Percentiles rank a stretch among this genome's conserved stretches.
phyloP scores from a whole-genome alignment of 768 basidiomycete species.

The Clitopilus passeckerianus region DNA sequence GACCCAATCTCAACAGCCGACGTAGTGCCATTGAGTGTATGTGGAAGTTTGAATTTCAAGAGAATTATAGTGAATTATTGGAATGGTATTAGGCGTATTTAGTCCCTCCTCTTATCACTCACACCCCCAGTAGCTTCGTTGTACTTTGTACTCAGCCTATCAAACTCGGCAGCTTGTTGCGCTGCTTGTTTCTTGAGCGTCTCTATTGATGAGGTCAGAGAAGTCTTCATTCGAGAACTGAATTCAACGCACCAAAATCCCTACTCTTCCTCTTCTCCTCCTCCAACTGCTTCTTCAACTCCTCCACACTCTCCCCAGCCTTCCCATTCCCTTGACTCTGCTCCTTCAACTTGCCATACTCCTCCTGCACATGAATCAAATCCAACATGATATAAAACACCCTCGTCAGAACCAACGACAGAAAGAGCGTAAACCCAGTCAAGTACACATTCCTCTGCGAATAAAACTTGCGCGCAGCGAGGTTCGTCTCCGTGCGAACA shows the following conservation, averaged over 20 bases:
- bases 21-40: no score
- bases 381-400: slow-evolving; percentile 92
- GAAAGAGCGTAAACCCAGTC: slow-evolving; percentile 91
- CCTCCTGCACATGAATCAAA: slow-evolving; percentile 85
- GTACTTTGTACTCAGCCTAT: slow-evolving; percentile 74
- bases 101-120: slow-evolving; percentile 65
- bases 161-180: slow-evolving; percentile 76
- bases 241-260: slow-evolving; percentile 52
- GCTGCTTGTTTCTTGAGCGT: slow-evolving; percentile 79
- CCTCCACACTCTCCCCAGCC: slow-evolving; percentile 55
- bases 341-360: slow-evolving; percentile 79
- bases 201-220: slow-evolving; percentile 31
- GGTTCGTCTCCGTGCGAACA: slow-evolving; percentile 77
- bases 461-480: slow-evolving; percentile 94
- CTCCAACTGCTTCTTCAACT: slow-evolving; percentile 65
- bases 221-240: not conserved
- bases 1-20: no score
- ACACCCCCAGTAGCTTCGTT: slow-evolving; percentile 60
- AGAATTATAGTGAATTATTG: not conserved
- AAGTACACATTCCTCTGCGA: slow-evolving; percentile 89
- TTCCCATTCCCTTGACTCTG: slow-evolving; percentile 24
- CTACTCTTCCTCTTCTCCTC: slow-evolving; percentile 50
- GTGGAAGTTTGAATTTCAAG: not conserved
- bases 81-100: not conserved
- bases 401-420: slow-evolving; percentile 90